Evolutionary conservation across 2,329 filamentous ascomycete genomes (phyloP).

Genomic region (Sporothrix brunneoviolacea): DNA sequence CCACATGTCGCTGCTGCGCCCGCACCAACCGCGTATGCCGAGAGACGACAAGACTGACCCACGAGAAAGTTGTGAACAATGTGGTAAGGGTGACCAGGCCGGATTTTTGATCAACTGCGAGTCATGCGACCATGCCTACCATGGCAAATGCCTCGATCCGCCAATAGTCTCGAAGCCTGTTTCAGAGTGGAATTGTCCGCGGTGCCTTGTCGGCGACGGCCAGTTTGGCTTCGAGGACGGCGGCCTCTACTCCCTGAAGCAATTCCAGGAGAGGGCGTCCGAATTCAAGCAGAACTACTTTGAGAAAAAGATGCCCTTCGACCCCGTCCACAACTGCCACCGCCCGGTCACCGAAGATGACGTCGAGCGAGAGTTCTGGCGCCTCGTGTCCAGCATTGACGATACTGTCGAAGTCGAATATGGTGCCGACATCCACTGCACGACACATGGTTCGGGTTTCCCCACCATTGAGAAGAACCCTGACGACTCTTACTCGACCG

Average conservation of each 20-base stretch:
- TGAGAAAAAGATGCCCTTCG: constrained; percentile 79
- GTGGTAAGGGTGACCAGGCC: constrained; percentile 69
- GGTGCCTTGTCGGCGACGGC: constrained; percentile 90
- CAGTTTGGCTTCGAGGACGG: constrained; percentile 98
- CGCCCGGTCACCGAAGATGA: constrained; percentile 87
- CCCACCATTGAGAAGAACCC: constrained; percentile 90
- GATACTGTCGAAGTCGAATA: constrained; percentile 98
- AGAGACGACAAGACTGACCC: constrained; percentile 44
- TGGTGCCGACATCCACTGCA: constrained; percentile 95
- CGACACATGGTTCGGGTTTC: constrained; percentile 94
- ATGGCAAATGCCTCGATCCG: constrained; percentile 83
- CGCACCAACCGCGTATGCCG: constrained; percentile 62
- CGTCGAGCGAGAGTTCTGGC: constrained; percentile 95
- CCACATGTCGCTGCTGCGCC: constrained; percentile 91
- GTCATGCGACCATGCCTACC: constrained; percentile 82
- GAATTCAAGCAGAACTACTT: constrained; percentile 96
- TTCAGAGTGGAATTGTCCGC: constrained; percentile 90
- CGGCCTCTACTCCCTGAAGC: constrained; percentile 85
- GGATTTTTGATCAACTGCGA: constrained; percentile 74
- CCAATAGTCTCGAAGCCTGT: constrained; percentile 71
- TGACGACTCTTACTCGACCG: constrained; percentile 74
- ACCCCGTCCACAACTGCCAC: constrained; percentile 73
- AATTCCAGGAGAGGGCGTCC: constrained; percentile 93
- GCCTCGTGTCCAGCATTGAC: constrained; percentile 84
- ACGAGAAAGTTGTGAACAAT: constrained; percentile 71